Percentiles rank a stretch among this genome's conserved stretches.
Evolutionary conservation across 306 rosid genomes (phyloP).

Genomic region (Canavalia ensiformis): DNA sequence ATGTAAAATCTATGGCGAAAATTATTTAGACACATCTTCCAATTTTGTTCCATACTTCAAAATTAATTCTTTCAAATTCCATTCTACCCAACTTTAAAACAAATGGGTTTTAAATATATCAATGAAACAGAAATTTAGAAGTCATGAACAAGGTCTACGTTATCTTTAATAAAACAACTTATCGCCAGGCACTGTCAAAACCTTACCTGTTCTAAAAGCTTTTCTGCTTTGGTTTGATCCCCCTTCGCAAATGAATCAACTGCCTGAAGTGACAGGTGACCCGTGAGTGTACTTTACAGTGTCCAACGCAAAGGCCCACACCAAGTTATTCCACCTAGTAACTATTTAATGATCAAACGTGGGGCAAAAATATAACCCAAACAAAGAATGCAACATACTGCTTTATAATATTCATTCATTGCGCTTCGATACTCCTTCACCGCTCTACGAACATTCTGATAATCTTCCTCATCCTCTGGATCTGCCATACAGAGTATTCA

Average conservation of each 20-base stretch:
- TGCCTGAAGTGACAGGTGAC: constrained; percentile 66
- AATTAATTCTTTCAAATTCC: too few species aligned
- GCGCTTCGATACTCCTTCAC: constrained; percentile 75
- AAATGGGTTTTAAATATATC: neutral
- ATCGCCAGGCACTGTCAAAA: constrained; percentile 28
- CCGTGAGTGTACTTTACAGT: constrained; percentile 47
- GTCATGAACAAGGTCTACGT: constrained; percentile 24
- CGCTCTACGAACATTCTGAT: constrained; percentile 71
- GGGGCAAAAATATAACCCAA: constrained; percentile 37
- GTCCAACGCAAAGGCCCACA: constrained; percentile 34
- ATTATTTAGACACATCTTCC: too few species aligned
- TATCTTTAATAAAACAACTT: constrained; percentile 30
- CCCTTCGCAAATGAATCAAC: constrained; percentile 73
- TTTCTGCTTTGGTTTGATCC: constrained; percentile 65
- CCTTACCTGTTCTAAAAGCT: constrained; percentile 69
- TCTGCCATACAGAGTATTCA: constrained; percentile 54
- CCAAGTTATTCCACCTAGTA: constrained; percentile 1
- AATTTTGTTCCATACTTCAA: too few species aligned
- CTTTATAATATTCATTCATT: constrained; percentile 78
- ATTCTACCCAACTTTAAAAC: too few species aligned
- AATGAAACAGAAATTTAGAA: constrained; percentile 7
- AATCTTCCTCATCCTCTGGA: constrained; percentile 70
- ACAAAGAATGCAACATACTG: constrained; percentile 64
- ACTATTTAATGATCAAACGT: constrained; percentile 38
- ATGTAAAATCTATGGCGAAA: too few species aligned